A percentile compares a stretch with the other conserved stretches of the same genome.
These are phyloP conservation scores for Gossypium davidsonii DNA, from an alignment of 441 rosid species.

Conservation along the genomic window DNA sequence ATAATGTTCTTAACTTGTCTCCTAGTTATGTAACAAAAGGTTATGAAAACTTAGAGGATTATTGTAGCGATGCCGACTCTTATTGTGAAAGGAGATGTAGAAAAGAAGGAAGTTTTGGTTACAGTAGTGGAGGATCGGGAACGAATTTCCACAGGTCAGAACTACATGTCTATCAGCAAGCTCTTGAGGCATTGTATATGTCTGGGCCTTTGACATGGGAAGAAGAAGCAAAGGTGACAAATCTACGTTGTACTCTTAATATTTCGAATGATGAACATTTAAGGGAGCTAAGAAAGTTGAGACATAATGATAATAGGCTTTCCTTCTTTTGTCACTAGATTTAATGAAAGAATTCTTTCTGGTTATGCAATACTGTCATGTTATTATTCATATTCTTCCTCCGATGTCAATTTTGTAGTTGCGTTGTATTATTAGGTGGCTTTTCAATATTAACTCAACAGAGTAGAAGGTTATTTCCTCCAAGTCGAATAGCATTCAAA, in stretches of 20 bases:
- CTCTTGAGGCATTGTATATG: conserved; percentile 47
- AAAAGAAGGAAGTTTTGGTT: conserved; percentile 17
- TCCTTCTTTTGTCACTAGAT: conserved; percentile 26
- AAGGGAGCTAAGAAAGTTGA: conserved; percentile 63
- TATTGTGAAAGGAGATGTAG: conserved; percentile 26
- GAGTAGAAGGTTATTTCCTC: background rate
- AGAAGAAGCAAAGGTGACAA: conserved; percentile 57
- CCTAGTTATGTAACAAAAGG: conserved; percentile 25
- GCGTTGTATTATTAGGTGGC: background rate
- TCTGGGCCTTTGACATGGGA: conserved; percentile 84
- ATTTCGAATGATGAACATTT: conserved; percentile 71
- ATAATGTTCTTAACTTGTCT: conserved; percentile 31
- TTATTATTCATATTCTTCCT: background rate
- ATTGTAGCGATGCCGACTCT: conserved; percentile 63
- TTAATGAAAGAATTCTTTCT: too few species aligned
- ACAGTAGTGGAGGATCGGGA: conserved; percentile 28
- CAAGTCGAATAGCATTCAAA: background rate
- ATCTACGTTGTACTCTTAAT: conserved; percentile 55
- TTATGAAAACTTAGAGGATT: conserved; percentile 31
- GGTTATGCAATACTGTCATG: too few species aligned
- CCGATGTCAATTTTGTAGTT: background rate
- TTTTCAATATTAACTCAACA: background rate
- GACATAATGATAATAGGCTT: conserved; percentile 39
- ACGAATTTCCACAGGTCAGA: conserved; percentile 53
- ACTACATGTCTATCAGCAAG: conserved; percentile 49